A percentile compares a stretch with the other conserved stretches of the same genome.
Evolutionary conservation across 2,329 filamentous ascomycete genomes (phyloP).

Genomic region (Aspergillus awamori): DNA sequence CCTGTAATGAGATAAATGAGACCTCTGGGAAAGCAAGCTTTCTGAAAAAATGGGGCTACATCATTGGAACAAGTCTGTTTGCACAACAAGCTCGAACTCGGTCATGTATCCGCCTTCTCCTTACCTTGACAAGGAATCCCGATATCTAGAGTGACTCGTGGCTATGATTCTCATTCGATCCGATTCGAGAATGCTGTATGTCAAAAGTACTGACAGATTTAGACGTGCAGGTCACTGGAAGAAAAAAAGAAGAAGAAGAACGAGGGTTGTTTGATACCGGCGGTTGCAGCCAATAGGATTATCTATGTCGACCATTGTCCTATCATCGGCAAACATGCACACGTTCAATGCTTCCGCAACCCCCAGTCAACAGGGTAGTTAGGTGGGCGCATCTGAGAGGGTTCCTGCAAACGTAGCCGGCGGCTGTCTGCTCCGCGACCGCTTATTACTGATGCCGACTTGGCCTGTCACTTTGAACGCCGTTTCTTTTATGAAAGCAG

Average conservation of each 20-base stretch:
- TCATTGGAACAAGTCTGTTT: constrained; percentile 20
- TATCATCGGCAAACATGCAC: constrained; percentile 34
- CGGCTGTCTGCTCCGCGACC: constrained; percentile 26
- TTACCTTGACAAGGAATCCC: constrained; percentile 12
- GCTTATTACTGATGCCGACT: constrained; percentile 2
- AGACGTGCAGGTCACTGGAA: constrained; percentile 24
- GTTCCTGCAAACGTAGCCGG: constrained; percentile 37
- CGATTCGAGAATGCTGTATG: constrained; percentile 7
- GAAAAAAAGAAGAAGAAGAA: background rate
- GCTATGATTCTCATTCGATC: constrained; percentile 4
- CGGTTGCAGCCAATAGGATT: constrained; percentile 28
- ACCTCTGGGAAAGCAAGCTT: constrained; percentile 10
- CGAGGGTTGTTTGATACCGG: constrained; percentile 30
- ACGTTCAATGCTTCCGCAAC: constrained; percentile 8
- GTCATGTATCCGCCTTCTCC: background rate
- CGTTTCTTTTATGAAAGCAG: background rate
- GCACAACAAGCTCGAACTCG: constrained; percentile 8
- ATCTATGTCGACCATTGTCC: constrained; percentile 16
- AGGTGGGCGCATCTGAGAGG: constrained; percentile 23
- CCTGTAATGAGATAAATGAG: constrained; percentile 11
- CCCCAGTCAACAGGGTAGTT: constrained; percentile 15
- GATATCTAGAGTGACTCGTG: constrained; percentile 6
- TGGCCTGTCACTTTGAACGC: constrained; percentile 10
- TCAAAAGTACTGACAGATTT: constrained; percentile 27
- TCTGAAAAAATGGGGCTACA: constrained; percentile 25